Base-by-base conservation (phyloP, 305 asterid species). In the Ajuga reptans region DNA sequence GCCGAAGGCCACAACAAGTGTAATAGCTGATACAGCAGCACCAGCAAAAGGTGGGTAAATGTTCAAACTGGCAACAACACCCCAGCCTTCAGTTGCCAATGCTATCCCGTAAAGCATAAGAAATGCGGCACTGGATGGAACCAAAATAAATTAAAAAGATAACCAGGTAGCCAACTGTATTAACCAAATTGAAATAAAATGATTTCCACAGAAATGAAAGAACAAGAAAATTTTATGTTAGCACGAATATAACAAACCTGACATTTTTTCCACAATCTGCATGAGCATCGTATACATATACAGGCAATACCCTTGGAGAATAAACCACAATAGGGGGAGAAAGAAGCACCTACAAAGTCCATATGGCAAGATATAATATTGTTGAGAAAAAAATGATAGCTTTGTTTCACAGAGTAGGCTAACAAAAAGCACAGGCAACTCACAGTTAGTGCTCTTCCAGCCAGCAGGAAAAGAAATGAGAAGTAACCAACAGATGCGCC, bases 401-500 rank as follows among this genome's bases (percentile, higher is more conserved):
- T 52, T 41, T 24, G 46, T 31, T 43, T 14, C 42, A 65, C 66
- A 53, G 39, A 64, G 65, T 58, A 24, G 34, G 69, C 49, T 6
- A 42, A 63, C 36, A 49, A 71, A 16, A 68, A 47, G 54, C 54
- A 62, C 72, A 75, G 77, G 65, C 61, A 75, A 91, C 96, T 94
- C 78, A 94, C 99, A 68, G 99, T 86, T 68, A 94, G 87, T 69
- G 99, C 99, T 75, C 99, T 84, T 77, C 98, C 99, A 71, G 94
- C 97, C 81, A 94, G 80, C 62, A 94, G 95, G 82, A 94, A 94
- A 68, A 94, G 96, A 77, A 91, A 94, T 76, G 98, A 81, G 83
- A 94, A 94, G 88, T 94, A 94, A 75, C 99, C 99, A 77, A 94
- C 99, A 53, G 99, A 91, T 8, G 95, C 99, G 16, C 99, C 99